Evolutionary conservation across 306 rosid species (phyloP).

Genomic region (Quercus ilex): DNA sequence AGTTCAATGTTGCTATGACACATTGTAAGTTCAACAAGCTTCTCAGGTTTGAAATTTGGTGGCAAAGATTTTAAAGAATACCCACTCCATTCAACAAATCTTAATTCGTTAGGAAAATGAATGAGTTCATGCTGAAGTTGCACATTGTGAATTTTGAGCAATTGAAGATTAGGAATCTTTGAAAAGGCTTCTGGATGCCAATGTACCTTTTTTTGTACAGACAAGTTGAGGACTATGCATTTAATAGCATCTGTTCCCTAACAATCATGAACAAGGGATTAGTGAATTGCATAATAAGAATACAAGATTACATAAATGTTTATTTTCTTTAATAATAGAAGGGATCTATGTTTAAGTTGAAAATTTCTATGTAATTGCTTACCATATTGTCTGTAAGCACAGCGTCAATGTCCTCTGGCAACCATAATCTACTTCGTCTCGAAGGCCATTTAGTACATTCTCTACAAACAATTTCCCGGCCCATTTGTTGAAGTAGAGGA

Average conservation of each 20-base stretch:
- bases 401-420: not conserved
- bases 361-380: not conserved
- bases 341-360: no score
- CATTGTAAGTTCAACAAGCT: not conserved
- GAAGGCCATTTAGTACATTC: slow-evolving; percentile 1
- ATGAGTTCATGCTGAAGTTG: not conserved
- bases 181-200: not conserved
- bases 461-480: slow-evolving; percentile 19
- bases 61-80: not conserved
- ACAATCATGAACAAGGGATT: not conserved
- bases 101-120: not conserved
- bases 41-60: not conserved
- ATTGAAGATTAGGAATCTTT: slow-evolving; percentile 10
- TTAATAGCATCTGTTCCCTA: slow-evolving; percentile 21
- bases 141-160: slow-evolving; percentile 10
- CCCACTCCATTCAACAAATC: slow-evolving; percentile 1
- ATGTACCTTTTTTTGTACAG: no score
- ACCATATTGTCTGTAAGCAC: slow-evolving; percentile 19
- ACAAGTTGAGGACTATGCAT: no score
- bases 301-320: no score
- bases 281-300: no score
- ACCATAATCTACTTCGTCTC: slow-evolving; percentile 31
- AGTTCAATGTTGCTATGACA: not conserved
- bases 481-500: slow-evolving; percentile 26
- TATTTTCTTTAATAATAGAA: no score